Percentiles rank a stretch among this genome's conserved stretches.
Evolutionary conservation across 2,329 filamentous ascomycete genomes (phyloP).

Genomic region (Stemphylium lycopersici): DNA sequence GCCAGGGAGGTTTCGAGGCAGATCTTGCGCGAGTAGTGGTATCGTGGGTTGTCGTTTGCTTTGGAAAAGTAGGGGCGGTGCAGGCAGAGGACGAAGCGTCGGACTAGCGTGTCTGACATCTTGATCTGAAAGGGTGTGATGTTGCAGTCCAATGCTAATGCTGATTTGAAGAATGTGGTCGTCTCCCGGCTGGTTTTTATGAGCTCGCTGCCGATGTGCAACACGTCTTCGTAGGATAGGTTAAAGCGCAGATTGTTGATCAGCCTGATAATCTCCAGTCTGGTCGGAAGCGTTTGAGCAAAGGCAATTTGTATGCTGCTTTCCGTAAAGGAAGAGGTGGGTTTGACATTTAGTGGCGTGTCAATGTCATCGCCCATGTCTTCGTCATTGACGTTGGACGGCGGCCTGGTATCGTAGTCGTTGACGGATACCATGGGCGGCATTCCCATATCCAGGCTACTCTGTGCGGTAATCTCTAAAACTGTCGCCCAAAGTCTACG

Average conservation of each 20-base stretch:
- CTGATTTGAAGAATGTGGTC: no score
- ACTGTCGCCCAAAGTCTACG: constrained; percentile 38
- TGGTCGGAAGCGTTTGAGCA: constrained; percentile 42
- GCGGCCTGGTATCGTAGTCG: constrained; percentile 48
- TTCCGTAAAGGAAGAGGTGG: constrained; percentile 37
- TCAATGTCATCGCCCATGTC: constrained; percentile 40
- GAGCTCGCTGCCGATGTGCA: constrained; percentile 36
- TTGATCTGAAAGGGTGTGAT: no score
- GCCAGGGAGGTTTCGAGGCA: no score
- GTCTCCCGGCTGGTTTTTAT: no score
- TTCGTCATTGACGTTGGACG: constrained; percentile 51
- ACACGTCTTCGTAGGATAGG: constrained; percentile 37
- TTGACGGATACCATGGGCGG: constrained; percentile 45
- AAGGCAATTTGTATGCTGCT: constrained; percentile 47
- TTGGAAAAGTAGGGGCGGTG: constrained; percentile 58
- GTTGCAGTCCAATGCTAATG: no score
- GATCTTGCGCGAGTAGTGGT: constrained; percentile 56
- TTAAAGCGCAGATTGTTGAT: constrained; percentile 43
- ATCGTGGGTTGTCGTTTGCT: constrained; percentile 54
- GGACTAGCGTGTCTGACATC: no score
- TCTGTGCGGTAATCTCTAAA: constrained; percentile 47
- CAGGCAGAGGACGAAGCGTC: constrained; percentile 58
- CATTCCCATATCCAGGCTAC: constrained; percentile 47
- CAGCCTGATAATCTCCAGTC: constrained; percentile 43
- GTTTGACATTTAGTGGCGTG: constrained; percentile 14